phyloP scores from a whole-genome alignment of 192 early-diverging fungal species.

The Chytriomyces sp. region DNA sequence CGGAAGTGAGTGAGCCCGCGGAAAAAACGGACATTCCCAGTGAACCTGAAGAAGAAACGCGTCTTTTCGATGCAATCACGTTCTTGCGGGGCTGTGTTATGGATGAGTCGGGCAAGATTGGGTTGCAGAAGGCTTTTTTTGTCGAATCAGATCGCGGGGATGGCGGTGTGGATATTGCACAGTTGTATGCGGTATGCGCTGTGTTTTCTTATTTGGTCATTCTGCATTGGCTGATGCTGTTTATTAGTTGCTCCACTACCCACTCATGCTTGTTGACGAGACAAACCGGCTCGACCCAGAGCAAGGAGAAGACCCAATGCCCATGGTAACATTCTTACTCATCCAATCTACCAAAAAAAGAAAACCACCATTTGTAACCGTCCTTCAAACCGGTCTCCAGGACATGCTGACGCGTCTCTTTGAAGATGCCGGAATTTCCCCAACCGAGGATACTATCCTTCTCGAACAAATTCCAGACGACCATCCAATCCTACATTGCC shows the following conservation, averaged over 20 bases:
- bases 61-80: slow-evolving; percentile 41
- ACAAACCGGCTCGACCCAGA: slow-evolving; percentile 45
- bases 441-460: slow-evolving; percentile 26
- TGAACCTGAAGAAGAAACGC: slow-evolving; percentile 21
- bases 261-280: slow-evolving; percentile 42
- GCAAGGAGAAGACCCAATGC: slow-evolving; percentile 51
- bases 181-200: slow-evolving; percentile 49
- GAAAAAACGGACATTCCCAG: neutral
- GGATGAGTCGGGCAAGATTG: slow-evolving; percentile 47
- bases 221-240: neutral
- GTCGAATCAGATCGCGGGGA: slow-evolving; percentile 42
- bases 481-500: slow-evolving; percentile 41
- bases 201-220: neutral
- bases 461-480: slow-evolving; percentile 46
- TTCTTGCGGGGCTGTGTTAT: slow-evolving; percentile 49
- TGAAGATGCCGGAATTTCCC: slow-evolving; percentile 34
- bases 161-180: slow-evolving; percentile 39
- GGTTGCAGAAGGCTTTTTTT: slow-evolving; percentile 54
- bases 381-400: slow-evolving; percentile 10
- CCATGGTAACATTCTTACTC: slow-evolving; percentile 38
- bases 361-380: no score
- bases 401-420: slow-evolving; percentile 41
- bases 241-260: slow-evolving; percentile 44
- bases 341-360: no score
- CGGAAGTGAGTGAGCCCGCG: neutral